A percentile compares a stretch with the other conserved stretches of the same genome.
Evolutionary conservation across 805 yeast genomes (phyloP).

Genomic region (Maudiozyma saulgeensis): DNA sequence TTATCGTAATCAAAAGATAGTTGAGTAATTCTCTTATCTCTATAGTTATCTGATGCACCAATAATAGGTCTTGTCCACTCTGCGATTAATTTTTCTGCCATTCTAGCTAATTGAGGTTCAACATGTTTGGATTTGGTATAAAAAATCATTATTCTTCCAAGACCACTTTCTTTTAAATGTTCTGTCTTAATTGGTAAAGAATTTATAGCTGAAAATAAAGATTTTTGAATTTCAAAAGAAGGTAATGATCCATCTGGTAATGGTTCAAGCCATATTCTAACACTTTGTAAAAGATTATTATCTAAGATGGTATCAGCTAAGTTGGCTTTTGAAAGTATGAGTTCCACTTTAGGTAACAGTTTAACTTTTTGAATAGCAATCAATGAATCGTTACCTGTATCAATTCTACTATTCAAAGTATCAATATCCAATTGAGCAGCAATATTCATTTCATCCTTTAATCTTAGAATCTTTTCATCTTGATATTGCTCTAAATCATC

Average conservation of each 20-base stretch:
- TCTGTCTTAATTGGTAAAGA: slow-evolving; percentile 89
- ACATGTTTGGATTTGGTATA: slow-evolving; percentile 87
- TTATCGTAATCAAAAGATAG: slow-evolving; percentile 57
- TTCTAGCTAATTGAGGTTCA: slow-evolving; percentile 74
- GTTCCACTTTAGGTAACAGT: slow-evolving; percentile 69
- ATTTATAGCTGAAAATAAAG: slow-evolving; percentile 61
- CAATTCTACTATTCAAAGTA: slow-evolving; percentile 35
- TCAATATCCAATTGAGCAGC: slow-evolving; percentile 73
- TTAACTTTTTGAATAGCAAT: slow-evolving; percentile 58
- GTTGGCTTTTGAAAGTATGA: slow-evolving; percentile 67
- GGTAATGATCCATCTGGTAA: slow-evolving; percentile 96
- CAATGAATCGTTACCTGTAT: slow-evolving; percentile 25
- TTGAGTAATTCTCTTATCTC: slow-evolving; percentile 69
- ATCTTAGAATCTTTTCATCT: slow-evolving; percentile 75
- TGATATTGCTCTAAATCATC: slow-evolving; percentile 92
- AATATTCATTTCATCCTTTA: slow-evolving; percentile 83
- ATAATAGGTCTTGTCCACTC: slow-evolving; percentile 98
- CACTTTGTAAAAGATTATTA: slow-evolving; percentile 85
- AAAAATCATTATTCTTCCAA: slow-evolving; percentile 88
- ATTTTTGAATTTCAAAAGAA: slow-evolving; percentile 92
- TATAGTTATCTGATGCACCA: slow-evolving; percentile 89
- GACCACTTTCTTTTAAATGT: slow-evolving; percentile 87
- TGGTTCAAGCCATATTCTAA: slow-evolving; percentile 95
- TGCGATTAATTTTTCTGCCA: slow-evolving; percentile 84
- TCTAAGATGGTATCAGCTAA: slow-evolving; percentile 89